Conservation (phyloP, 495 filamentous ascomycete genomes). For the Aspergillus panamensis region DNA sequence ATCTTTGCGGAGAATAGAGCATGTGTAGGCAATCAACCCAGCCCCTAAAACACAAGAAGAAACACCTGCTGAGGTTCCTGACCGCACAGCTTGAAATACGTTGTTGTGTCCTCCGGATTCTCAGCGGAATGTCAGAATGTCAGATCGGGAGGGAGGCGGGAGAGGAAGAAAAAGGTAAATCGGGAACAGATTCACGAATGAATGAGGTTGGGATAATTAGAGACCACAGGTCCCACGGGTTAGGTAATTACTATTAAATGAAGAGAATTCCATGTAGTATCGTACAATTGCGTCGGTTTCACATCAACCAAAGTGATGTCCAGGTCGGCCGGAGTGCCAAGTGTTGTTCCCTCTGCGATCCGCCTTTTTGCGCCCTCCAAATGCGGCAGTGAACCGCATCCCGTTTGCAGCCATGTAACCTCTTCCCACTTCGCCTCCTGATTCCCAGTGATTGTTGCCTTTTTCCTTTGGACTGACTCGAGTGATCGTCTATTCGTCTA, state of each 20-base stretch:
- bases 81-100: slow-evolving; percentile 5
- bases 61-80: neutral
- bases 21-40: slow-evolving; percentile 21
- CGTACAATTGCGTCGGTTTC: slow-evolving; percentile 3
- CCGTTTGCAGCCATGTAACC: slow-evolving; percentile 25
- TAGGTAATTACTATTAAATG: neutral
- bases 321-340: slow-evolving; percentile 7
- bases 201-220: neutral
- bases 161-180: neutral
- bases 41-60: slow-evolving; percentile 12
- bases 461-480: neutral
- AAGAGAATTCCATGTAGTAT: slow-evolving; percentile 12
- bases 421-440: slow-evolving; percentile 1
- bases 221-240: neutral
- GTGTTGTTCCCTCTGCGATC: neutral
- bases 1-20: slow-evolving; percentile 35
- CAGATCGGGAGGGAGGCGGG: neutral
- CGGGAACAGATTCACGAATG: neutral
- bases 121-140: slow-evolving; percentile 5
- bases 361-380: slow-evolving; percentile 2
- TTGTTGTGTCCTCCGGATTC: neutral
- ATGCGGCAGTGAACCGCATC: slow-evolving; percentile 11
- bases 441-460: neutral
- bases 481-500: slow-evolving; percentile 9
- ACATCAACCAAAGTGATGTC: slow-evolving; percentile 1